Evolutionary conservation across 805 yeast species (phyloP), one percentile per base, ranked within the genome.

Genomic region (Kurtzmaniella cleridarum): DNA sequence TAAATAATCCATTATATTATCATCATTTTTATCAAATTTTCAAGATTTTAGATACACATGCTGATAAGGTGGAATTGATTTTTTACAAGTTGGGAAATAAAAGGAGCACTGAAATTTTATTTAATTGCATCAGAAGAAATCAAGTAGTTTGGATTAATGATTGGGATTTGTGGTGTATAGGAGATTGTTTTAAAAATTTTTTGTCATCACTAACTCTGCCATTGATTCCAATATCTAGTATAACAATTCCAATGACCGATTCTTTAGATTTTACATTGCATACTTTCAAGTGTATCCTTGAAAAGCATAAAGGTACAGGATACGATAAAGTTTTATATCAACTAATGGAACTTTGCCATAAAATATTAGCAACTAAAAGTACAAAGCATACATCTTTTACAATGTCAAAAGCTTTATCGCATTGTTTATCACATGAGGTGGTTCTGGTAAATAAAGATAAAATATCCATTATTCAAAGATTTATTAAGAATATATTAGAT

Each of bases 71-170:
- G 13, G 78, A 75, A 42, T 53, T 75, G 27, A 56, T 78, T 2
- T 75, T 78, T 45, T 77, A 76, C 44, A 71, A 65, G 45, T 83
- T 83, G 1, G 84, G 84, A 0, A 72, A 76, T 36, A 72, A 69
- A 41, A 45, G 58, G 28, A 58, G 63, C 35, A 66, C 76, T 2
- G 62, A 69, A 36, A 66, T 78, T 15, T 54, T 78, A 32, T 59
- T 64, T 36, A 71, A 67, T 43, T 72, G 81, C 30, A 71, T 78
- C 17, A 70, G 66, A 27, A 57, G 84, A 26, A 72, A 75, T 50
- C 85, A 79, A 54, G 48, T 69, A 26, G 52, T 79, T 24, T 67
- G 76, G 59, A 60, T 79, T 28, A 66, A 66, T 39, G 83, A 79
- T 51, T 79, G 78, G 67, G 78, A 78, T 37, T 64, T 81, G 9